Evolutionary conservation across 2,329 filamentous ascomycete species (phyloP).

Genomic region (Alternaria arbusti): DNA sequence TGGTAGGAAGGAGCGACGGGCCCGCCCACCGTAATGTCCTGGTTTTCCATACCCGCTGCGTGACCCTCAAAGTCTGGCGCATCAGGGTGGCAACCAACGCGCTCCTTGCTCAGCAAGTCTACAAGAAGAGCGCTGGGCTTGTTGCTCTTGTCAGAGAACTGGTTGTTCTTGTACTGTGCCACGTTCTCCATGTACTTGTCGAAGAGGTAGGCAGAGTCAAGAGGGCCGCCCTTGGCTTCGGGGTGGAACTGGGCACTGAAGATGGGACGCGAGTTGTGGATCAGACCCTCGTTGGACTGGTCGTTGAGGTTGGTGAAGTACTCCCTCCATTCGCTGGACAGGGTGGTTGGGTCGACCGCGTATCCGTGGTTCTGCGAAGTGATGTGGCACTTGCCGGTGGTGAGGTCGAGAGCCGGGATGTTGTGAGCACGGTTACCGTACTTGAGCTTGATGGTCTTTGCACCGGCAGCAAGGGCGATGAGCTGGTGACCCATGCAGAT

Average conservation of each 20-base stretch:
- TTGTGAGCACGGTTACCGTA: constrained; percentile 99
- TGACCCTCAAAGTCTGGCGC: constrained; percentile 44
- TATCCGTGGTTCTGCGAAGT: constrained; percentile 99
- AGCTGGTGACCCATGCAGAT: constrained; percentile 98
- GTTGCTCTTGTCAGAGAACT: constrained; percentile 80
- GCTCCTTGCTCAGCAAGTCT: constrained; percentile 90
- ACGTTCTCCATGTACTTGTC: constrained; percentile 95
- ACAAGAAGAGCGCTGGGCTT: constrained; percentile 86
- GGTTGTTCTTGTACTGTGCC: constrained; percentile 83
- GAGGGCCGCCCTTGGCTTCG: constrained; percentile 94
- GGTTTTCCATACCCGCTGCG: constrained; percentile 34
- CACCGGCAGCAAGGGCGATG: constrained; percentile 85
- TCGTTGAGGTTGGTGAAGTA: constrained; percentile 99
- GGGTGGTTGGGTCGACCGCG: constrained; percentile 83
- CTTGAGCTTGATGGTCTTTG: constrained; percentile 94
- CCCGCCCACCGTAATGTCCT: constrained; percentile 35
- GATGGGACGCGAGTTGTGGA: constrained; percentile 94
- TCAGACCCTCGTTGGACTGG: constrained; percentile 95
- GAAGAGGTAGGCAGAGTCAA: constrained; percentile 95
- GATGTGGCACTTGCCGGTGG: constrained; percentile 97
- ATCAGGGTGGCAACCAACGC: constrained; percentile 75
- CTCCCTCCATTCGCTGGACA: constrained; percentile 89
- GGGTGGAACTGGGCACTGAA: constrained; percentile 99
- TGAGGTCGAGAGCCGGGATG: constrained; percentile 93
- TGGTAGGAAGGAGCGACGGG: constrained; percentile 41